Evolutionary conservation across 2,329 filamentous ascomycete genomes (phyloP), one percentile per base, ranked within the genome.

Genomic region (Cercospora sp.): DNA sequence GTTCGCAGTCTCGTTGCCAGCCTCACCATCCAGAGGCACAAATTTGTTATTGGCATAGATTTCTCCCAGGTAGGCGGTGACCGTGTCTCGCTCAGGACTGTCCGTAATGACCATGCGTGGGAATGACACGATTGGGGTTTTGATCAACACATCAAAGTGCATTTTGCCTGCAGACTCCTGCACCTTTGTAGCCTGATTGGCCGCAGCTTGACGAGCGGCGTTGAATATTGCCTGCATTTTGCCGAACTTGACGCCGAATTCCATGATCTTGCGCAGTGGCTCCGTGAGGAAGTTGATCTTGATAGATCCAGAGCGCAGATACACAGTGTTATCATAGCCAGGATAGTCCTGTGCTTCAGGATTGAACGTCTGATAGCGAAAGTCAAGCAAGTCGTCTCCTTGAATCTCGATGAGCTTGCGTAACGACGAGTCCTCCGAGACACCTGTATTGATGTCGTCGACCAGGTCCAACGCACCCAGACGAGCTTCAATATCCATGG

Each of bases 181-280:
- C 5, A 99, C 88, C 76, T 97, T 94, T 67, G 88, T 97, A 9
- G 95, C 96, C 79, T 97, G 94, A 69, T 92, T 94, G 45, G 95
- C 92, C 2, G 96, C 95, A 45, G 94, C 96, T 80, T 97, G 93
- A 36, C 96, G 89, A 12, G 96, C 95, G 51, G 95, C 94, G 77
- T 99, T 99, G 84, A 97, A 99, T 63, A 99, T 91, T 23, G 95
- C 94, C 80, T 99, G 95, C 95, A 99, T 99, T 81, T 97, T 97
- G 69, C 96, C 95, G 78, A 99, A 99, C 76, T 99, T 99, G 78
- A 99, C 93, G 53, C 97, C 84, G 79, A 99, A 99, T 73, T 96
- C 92, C 80, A 99, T 92, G 71, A 99, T 98, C 81, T 98, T 98
- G 63, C 95, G 89, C 84, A 98, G 97, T 0, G 95, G 95, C 79